phyloP scores from a whole-genome alignment of 2,329 filamentous ascomycete species.

The Ascochyta viciae-villosae region DNA sequence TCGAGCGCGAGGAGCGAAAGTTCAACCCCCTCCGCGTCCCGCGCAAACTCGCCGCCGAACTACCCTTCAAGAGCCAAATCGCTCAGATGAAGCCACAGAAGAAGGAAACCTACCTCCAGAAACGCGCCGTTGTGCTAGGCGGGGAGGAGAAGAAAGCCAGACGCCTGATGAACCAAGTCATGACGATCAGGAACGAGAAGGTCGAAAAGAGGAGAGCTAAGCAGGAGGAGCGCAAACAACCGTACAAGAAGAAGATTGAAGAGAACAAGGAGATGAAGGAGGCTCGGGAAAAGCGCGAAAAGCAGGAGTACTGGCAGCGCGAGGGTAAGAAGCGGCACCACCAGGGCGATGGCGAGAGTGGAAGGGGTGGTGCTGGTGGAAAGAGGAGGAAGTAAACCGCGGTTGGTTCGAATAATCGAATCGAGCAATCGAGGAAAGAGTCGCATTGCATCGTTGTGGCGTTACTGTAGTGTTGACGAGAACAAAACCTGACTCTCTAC shows the following conservation, averaged over 20 bases:
- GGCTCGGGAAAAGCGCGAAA: conserved; percentile 87
- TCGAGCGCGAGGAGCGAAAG: conserved; percentile 60
- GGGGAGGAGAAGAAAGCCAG: conserved; percentile 87
- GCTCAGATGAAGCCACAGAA: conserved; percentile 79
- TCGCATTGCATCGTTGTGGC: not conserved
- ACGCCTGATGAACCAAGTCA: conserved; percentile 90
- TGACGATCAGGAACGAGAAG: conserved; percentile 89
- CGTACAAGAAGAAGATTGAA: conserved; percentile 82
- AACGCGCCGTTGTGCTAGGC: conserved; percentile 88
- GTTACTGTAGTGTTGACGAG: too few relatives aligned
- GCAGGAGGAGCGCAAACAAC: conserved; percentile 85
- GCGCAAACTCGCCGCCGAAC: conserved; percentile 76
- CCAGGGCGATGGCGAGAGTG: conserved; percentile 57
- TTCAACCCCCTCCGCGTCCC: conserved; percentile 75
- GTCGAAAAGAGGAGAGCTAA: conserved; percentile 80
- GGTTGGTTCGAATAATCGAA: too few relatives aligned
- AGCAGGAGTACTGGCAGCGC: conserved; percentile 88
- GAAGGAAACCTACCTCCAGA: conserved; percentile 88
- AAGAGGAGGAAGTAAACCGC: conserved; percentile 38
- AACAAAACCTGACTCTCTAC: too few relatives aligned
- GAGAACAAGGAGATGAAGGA: conserved; percentile 85
- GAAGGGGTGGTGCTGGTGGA: conserved; percentile 49
- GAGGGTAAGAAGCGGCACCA: conserved; percentile 83
- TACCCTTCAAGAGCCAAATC: conserved; percentile 94
- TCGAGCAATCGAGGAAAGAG: too few relatives aligned